phyloP scores from a whole-genome alignment of 805 yeast species.

The Ogataea minuta region DNA sequence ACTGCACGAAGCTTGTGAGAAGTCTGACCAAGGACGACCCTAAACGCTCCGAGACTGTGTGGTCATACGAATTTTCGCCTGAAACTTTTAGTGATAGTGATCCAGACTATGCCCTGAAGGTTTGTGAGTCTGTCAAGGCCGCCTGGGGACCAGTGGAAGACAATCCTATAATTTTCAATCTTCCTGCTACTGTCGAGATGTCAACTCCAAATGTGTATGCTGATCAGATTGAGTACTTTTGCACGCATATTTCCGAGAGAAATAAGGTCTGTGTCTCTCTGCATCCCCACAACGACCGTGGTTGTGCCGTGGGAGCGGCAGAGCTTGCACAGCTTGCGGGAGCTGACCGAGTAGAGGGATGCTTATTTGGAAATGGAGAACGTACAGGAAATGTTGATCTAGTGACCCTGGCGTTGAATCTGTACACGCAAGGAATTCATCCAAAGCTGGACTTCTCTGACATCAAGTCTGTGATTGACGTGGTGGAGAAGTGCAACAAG shows the following conservation, averaged over 20 bases:
- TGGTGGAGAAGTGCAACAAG: constrained; percentile 75
- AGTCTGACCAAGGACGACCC: constrained; percentile 77
- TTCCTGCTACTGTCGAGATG: constrained; percentile 81
- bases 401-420: constrained; percentile 69
- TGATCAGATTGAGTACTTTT: constrained; percentile 75
- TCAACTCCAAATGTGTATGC: constrained; percentile 75
- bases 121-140: constrained; percentile 74
- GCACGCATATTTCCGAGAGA: constrained; percentile 63
- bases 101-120: constrained; percentile 66
- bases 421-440: constrained; percentile 74
- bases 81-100: constrained; percentile 77
- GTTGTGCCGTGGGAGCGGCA: constrained; percentile 84
- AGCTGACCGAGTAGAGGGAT: constrained; percentile 82
- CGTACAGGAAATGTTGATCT: constrained; percentile 82
- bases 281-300: constrained; percentile 81
- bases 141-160: constrained; percentile 77
- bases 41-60: constrained; percentile 53
- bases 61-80: constrained; percentile 77
- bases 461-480: constrained; percentile 60
- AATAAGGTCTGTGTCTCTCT: constrained; percentile 68
- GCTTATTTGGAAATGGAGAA: constrained; percentile 82
- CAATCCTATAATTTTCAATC: constrained; percentile 70
- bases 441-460: constrained; percentile 74
- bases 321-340: constrained; percentile 77
- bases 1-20: constrained; percentile 64